Percentiles rank a stretch among this genome's conserved stretches.
Conservation (phyloP, 1,284 basidiomycete genomes). For the Austropuccinia psidii region DNA sequence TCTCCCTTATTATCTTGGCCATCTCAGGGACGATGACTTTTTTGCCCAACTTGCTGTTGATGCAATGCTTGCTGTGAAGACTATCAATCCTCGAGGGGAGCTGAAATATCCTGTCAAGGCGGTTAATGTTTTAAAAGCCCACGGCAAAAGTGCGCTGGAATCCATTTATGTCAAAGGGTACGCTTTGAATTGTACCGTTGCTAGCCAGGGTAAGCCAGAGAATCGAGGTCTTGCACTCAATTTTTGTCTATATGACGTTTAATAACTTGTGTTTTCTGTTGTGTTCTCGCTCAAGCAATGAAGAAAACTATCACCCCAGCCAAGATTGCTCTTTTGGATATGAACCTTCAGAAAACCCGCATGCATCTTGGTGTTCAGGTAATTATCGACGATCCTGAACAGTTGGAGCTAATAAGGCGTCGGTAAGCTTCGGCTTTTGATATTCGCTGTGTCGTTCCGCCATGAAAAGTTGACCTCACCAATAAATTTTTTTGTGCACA, state of each 20-base stretch:
- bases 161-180: slow-evolving; percentile 94
- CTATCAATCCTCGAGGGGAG: slow-evolving; percentile 87
- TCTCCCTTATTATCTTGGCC: neutral
- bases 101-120: slow-evolving; percentile 99
- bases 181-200: slow-evolving; percentile 97
- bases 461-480: neutral
- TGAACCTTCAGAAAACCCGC: slow-evolving; percentile 91
- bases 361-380: slow-evolving; percentile 99
- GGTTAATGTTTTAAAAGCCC: slow-evolving; percentile 98
- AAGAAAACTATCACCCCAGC: slow-evolving; percentile 86
- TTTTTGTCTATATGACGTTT: neutral
- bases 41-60: slow-evolving; percentile 98
- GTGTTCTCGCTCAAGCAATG: slow-evolving; percentile 62
- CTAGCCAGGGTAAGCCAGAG: slow-evolving; percentile 71
- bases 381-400: slow-evolving; percentile 91
- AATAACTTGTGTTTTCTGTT: slow-evolving; percentile 5
- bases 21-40: slow-evolving; percentile 80
- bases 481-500: slow-evolving; percentile 2
- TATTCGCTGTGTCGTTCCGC: neutral
- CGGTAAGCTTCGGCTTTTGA: slow-evolving; percentile 54
- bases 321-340: slow-evolving; percentile 97
- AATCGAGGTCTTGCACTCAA: neutral
- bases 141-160: slow-evolving; percentile 91
- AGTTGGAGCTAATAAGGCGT: slow-evolving; percentile 91
- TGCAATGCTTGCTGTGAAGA: slow-evolving; percentile 96